A percentile compares a stretch with the other conserved stretches of the same genome.
phyloP scores from a whole-genome alignment of 2,329 filamentous ascomycete genomes.

The Penicillium palitans region DNA sequence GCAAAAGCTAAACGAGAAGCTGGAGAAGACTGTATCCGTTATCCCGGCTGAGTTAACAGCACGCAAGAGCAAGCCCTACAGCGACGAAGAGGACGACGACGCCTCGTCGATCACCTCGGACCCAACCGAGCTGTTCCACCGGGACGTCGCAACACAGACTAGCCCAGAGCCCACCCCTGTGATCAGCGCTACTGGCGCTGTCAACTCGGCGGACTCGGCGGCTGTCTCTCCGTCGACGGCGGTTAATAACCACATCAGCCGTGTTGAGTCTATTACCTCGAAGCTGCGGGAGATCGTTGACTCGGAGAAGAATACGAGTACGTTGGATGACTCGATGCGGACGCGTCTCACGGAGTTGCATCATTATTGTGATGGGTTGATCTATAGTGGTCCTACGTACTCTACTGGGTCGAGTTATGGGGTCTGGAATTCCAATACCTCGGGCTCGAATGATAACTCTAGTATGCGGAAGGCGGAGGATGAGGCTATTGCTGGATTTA shows the following conservation, averaged over 20 bases:
- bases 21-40: slow-evolving; percentile 53
- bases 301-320: slow-evolving; percentile 38
- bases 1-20: slow-evolving; percentile 56
- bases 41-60: slow-evolving; percentile 46
- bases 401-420: slow-evolving; percentile 34
- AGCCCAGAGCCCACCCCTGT: slow-evolving; percentile 41
- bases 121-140: slow-evolving; percentile 64
- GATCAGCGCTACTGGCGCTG: slow-evolving; percentile 26
- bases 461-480: slow-evolving; percentile 48
- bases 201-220: slow-evolving; percentile 14
- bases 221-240: slow-evolving; percentile 26
- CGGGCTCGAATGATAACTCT: slow-evolving; percentile 12
- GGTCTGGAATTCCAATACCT: slow-evolving; percentile 29
- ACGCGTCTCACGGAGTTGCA: slow-evolving; percentile 47
- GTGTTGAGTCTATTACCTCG: slow-evolving; percentile 53
- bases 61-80: slow-evolving; percentile 26
- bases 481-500: slow-evolving; percentile 59
- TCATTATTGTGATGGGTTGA: slow-evolving; percentile 53
- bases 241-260: slow-evolving; percentile 43
- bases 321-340: slow-evolving; percentile 36
- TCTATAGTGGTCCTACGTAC: slow-evolving; percentile 40
- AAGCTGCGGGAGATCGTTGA: slow-evolving; percentile 52
- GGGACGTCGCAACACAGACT: slow-evolving; percentile 64
- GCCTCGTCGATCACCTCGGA: slow-evolving; percentile 53
- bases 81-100: slow-evolving; percentile 37